These are phyloP conservation scores for Zancudomyces culisetae DNA, from an alignment of 371 early-diverging fungal species.

Conservation along the genomic window DNA sequence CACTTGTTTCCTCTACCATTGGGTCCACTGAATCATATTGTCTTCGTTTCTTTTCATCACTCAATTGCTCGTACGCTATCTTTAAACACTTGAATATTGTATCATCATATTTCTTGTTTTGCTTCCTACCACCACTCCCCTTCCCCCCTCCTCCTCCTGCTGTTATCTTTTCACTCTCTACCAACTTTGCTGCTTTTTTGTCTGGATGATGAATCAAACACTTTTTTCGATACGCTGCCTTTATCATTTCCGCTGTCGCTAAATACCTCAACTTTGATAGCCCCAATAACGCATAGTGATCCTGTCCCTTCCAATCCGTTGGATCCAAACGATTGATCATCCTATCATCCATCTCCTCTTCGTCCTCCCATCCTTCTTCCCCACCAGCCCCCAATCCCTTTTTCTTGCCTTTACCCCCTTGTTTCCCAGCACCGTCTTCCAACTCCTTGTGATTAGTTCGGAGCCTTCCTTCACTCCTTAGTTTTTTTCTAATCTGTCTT, in stretches of 20 bases:
- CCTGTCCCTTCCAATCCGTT: slow-evolving; percentile 32
- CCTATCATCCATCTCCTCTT: too few species aligned
- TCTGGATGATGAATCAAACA: slow-evolving; percentile 74
- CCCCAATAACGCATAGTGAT: slow-evolving; percentile 65
- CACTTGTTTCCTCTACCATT: slow-evolving; percentile 35
- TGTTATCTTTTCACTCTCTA: slow-evolving; percentile 22
- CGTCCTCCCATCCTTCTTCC: too few species aligned
- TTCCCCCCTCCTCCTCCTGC: too few species aligned
- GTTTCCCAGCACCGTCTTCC: too few species aligned
- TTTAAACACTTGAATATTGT: slow-evolving; percentile 92
- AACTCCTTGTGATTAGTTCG: too few species aligned
- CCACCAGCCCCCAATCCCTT: too few species aligned
- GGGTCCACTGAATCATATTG: slow-evolving; percentile 93
- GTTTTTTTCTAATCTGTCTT: too few species aligned
- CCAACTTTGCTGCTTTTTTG: slow-evolving; percentile 52
- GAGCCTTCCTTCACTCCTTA: too few species aligned
- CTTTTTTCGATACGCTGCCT: slow-evolving; percentile 51
- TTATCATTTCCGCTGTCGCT: slow-evolving; percentile 59
- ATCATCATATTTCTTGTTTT: too few species aligned
- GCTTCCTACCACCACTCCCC: too few species aligned
- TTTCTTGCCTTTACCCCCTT: too few species aligned
- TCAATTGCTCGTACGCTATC: slow-evolving; percentile 81
- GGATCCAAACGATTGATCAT: too few species aligned
- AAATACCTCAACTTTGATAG: slow-evolving; percentile 48
- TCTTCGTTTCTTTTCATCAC: slow-evolving; percentile 70